Evolutionary conservation across 495 filamentous ascomycete genomes (phyloP).

Genomic region (Tuber calosporum): DNA sequence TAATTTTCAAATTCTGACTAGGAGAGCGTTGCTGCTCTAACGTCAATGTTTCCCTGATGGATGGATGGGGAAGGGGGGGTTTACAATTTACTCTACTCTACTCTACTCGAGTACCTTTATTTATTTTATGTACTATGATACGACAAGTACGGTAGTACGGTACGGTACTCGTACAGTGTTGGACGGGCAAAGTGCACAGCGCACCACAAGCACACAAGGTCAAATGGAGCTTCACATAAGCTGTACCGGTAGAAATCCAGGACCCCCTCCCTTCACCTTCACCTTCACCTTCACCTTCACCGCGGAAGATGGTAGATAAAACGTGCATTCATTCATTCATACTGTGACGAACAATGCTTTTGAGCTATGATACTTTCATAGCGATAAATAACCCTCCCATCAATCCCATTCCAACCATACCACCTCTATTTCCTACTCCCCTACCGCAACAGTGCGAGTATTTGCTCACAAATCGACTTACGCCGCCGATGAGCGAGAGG

Average conservation of each 20-base stretch:
- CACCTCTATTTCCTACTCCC: no score
- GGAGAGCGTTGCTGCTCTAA: neutral
- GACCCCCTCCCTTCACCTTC: neutral
- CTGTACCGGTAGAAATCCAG: neutral
- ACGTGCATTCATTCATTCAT: neutral
- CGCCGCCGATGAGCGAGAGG: no score
- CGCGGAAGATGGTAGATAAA: neutral
- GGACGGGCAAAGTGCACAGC: neutral
- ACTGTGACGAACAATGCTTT: neutral
- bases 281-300: neutral
- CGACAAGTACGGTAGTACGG: no score
- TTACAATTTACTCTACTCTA: no score
- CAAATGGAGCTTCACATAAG: neutral
- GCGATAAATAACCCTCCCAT: neutral
- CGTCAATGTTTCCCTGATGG: neutral
- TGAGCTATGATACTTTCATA: no score
- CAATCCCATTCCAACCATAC: no score
- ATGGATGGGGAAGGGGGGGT: neutral
- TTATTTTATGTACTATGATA: no score
- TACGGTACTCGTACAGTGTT: no score
- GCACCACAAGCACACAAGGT: neutral
- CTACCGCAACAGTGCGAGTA: no score
- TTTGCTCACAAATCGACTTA: no score
- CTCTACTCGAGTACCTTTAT: no score
- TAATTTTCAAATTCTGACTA: neutral